phyloP scores from a whole-genome alignment of 2,329 filamentous ascomycete genomes.

The Xylaria sp. region DNA sequence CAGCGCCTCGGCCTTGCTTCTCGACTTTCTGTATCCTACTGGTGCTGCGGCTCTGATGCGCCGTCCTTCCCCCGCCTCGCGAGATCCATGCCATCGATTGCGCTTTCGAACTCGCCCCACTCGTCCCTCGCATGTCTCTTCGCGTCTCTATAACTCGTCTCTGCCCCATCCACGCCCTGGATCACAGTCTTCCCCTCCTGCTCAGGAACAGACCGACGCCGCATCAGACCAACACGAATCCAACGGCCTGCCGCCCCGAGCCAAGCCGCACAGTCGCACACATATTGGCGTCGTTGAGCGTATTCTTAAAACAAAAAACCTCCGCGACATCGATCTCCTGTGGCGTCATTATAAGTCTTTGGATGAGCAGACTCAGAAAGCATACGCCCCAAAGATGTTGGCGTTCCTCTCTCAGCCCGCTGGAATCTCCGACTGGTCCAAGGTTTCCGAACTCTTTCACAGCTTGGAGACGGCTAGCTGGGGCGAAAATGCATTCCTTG shows the following conservation, averaged over 20 bases:
- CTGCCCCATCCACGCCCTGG: slow-evolving; percentile 32
- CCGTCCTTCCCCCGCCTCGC: slow-evolving; percentile 45
- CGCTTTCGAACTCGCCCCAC: slow-evolving; percentile 36
- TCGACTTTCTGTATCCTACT: slow-evolving; percentile 67
- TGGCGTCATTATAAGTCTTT: slow-evolving; percentile 59
- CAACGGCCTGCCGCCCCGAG: background rate
- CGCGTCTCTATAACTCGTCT: slow-evolving; percentile 46
- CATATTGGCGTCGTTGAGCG: slow-evolving; percentile 39
- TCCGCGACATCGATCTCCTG: slow-evolving; percentile 50
- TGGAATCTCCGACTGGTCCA: slow-evolving; percentile 57
- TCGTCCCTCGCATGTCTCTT: slow-evolving; percentile 39
- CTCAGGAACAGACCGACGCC: background rate
- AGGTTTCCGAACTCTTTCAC: slow-evolving; percentile 59
- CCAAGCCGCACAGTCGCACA: background rate
- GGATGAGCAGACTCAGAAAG: slow-evolving; percentile 46
- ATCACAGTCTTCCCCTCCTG: background rate
- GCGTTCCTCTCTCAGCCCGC: slow-evolving; percentile 57
- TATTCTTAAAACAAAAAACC: slow-evolving; percentile 38
- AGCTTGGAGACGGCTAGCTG: slow-evolving; percentile 53
- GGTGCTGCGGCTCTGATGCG: slow-evolving; percentile 58
- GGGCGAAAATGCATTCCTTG: slow-evolving; percentile 55
- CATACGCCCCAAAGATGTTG: slow-evolving; percentile 52
- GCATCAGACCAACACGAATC: background rate
- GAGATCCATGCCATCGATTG: slow-evolving; percentile 47
- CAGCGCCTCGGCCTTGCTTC: slow-evolving; percentile 60